Base-by-base conservation (phyloP, 2,329 filamentous ascomycete genomes). In the Pseudophaeomoniella oleicola region DNA sequence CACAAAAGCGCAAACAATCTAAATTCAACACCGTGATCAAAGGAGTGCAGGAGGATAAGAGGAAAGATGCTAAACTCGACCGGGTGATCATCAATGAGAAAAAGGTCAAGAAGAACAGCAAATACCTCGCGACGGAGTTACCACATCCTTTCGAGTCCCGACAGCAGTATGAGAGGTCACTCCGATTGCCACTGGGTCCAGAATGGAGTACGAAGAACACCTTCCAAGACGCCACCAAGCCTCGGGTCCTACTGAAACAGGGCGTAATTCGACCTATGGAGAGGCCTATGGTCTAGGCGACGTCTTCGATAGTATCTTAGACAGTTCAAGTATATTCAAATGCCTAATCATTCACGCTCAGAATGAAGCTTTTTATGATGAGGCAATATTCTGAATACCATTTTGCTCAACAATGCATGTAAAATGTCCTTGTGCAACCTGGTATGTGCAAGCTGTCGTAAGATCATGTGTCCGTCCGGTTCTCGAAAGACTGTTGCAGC, bases 201-300 rank as follows among this genome's bases (percentile, higher is more conserved):
- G 88, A 98, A 59, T 98, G 88, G 87, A 77, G 78, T 47, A 96
- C 88, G n/a, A 94, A 94, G 71, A 77, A 85, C 64, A 85, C 81
- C 11, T 90, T 90, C 70, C 87, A 96, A 66, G 75, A 81, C 48
- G 74, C 74, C 42, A 93, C 82, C 41, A 93, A 88, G 71, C 90
- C 90, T 40, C 75, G 85, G 49, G 72, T 96, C 46, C 67, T 96
- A 57, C 66, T 94, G 56, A 94, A 93, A 67, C 83, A 87, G 62
- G 90, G 90, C 33, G 70, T 92, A 46, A 86, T 98, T 58, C 72
- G 75, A 50, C 82, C 90, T 30, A 83, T 98, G 72, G 75, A 79
- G 39, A 87, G 81, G 63, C 88, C 88, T 13, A 52, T 71, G 46
- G 54, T 70, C 22, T 72, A 57, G 50, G 41, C 39, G 30, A 27